A percentile compares a stretch with the other conserved stretches of the same genome.
These are phyloP conservation scores for Yamadazyma kanchanaburiensis DNA, from an alignment of 1,139 yeast species.

Conservation along the genomic window DNA sequence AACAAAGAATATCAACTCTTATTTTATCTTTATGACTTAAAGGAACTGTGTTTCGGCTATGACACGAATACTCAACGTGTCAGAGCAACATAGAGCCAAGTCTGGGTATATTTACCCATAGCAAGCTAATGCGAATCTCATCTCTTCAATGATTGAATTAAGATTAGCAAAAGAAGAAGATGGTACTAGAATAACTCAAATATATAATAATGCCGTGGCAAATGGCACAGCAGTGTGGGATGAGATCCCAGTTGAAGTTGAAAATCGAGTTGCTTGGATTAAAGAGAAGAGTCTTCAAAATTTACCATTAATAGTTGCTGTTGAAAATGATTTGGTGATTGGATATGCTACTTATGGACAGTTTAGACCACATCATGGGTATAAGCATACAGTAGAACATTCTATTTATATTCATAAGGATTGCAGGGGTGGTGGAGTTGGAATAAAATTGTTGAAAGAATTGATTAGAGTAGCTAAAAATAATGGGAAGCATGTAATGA, in stretches of 20 bases:
- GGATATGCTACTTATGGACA: slow-evolving; percentile 6
- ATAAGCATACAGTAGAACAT: slow-evolving; percentile 4
- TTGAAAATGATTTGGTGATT: slow-evolving; percentile 2
- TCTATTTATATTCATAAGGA: slow-evolving; percentile 5
- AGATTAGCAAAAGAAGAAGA: slow-evolving; percentile 3
- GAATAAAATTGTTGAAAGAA: slow-evolving; percentile 2
- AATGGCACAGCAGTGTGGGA: slow-evolving; percentile 5
- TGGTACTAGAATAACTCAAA: slow-evolving; percentile 3
- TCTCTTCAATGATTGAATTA: slow-evolving; percentile 1
- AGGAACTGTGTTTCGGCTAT: no score
- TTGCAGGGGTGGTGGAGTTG: slow-evolving; percentile 3
- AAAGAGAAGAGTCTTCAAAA: slow-evolving; percentile 1
- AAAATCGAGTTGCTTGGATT: slow-evolving; percentile 3
- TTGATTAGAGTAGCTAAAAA: slow-evolving; percentile 3
- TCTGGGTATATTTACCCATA: no score
- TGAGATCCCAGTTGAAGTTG: slow-evolving; percentile 1
- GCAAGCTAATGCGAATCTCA: no score
- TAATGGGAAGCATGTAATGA: slow-evolving; percentile 3
- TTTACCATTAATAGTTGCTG: slow-evolving; percentile 4
- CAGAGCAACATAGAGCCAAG: slow-evolving; percentile 1
- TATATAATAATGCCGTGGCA: slow-evolving; percentile 4
- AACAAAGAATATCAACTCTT: slow-evolving; percentile 1
- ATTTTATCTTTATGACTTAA: neutral
- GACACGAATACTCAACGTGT: no score
- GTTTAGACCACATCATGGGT: slow-evolving; percentile 5